Evolutionary conservation across 2,329 filamentous ascomycete genomes (phyloP).

Genomic region (Pseudogymnoascus sp.): DNA sequence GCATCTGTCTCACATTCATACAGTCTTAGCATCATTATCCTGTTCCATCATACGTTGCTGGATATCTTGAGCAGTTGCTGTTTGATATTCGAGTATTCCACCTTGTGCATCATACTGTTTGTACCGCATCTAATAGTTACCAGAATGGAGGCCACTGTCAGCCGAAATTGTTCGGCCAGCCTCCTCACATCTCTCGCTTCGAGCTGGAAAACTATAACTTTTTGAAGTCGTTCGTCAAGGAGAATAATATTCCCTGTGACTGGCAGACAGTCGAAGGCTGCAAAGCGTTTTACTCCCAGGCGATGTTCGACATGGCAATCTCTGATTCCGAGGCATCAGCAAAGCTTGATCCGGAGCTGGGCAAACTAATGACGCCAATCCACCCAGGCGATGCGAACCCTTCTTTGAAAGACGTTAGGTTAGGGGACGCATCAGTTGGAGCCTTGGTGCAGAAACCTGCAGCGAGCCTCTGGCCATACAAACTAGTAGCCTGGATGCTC

Average conservation of each 20-base stretch:
- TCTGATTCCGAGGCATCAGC: constrained; percentile 43
- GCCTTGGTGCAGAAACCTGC: constrained; percentile 58
- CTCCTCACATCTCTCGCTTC: constrained; percentile 57
- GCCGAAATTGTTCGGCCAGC: constrained; percentile 54
- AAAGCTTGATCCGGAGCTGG: constrained; percentile 48
- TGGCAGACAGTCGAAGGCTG: constrained; percentile 57
- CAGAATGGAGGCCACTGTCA: constrained; percentile 69
- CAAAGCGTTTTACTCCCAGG: constrained; percentile 51
- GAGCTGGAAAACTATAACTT: constrained; percentile 61
- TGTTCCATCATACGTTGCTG: not conserved
- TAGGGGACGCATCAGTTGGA: constrained; percentile 36
- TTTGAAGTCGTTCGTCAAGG: constrained; percentile 48
- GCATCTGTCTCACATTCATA: not conserved
- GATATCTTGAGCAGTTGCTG: not conserved
- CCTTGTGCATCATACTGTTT: not conserved
- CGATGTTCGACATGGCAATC: constrained; percentile 45
- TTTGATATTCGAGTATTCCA: not conserved
- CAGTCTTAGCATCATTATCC: constrained; percentile 1
- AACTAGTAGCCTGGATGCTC: constrained; percentile 66
- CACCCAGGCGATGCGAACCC: constrained; percentile 25
- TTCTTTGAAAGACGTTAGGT: constrained; percentile 42
- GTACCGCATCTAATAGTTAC: constrained; percentile 1
- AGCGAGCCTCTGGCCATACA: constrained; percentile 74
- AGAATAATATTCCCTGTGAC: constrained; percentile 57
- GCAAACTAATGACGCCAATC: constrained; percentile 30